Evolutionary conservation across 2,329 filamentous ascomycete species (phyloP).

Genomic region (Escovopsis sp.): DNA sequence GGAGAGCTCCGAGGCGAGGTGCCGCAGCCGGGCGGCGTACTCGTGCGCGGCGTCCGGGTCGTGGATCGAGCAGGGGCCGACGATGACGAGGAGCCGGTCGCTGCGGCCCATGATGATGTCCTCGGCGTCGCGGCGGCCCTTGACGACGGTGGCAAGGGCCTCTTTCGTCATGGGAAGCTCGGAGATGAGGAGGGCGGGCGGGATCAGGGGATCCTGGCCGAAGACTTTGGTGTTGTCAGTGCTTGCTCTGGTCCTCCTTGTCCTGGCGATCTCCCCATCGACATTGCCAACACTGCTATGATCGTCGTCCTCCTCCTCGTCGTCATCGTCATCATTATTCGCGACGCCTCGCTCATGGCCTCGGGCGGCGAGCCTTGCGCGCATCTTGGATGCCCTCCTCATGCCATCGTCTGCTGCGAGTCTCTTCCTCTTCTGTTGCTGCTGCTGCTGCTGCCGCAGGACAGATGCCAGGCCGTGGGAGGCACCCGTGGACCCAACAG

Average conservation of each 20-base stretch:
- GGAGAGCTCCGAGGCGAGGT: constrained; percentile 62
- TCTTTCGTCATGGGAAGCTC: constrained; percentile 60
- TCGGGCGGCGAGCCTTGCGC: too few relatives aligned
- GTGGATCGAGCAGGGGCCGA: constrained; percentile 94
- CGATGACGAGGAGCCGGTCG: constrained; percentile 84
- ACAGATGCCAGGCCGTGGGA: too few relatives aligned
- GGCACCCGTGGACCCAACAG: too few relatives aligned
- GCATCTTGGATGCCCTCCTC: too few relatives aligned
- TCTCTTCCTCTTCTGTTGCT: too few relatives aligned
- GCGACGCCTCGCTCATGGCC: not conserved
- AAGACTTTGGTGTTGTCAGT: constrained; percentile 45
- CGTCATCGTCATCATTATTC: too few relatives aligned
- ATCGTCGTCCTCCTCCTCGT: too few relatives aligned
- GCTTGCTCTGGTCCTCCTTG: too few relatives aligned
- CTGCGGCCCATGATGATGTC: constrained; percentile 63
- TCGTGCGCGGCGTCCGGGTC: constrained; percentile 78
- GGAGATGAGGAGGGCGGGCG: constrained; percentile 69
- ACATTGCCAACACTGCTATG: too few relatives aligned
- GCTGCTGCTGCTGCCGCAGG: too few relatives aligned
- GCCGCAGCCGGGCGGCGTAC: constrained; percentile 68
- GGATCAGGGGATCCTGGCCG: constrained; percentile 86
- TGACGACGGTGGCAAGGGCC: constrained; percentile 53
- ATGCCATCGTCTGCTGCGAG: too few relatives aligned
- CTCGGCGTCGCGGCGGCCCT: constrained; percentile 52
- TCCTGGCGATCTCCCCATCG: too few relatives aligned